phyloP scores from a whole-genome alignment of 805 yeast species.

The Schwanniomyces sp. region DNA sequence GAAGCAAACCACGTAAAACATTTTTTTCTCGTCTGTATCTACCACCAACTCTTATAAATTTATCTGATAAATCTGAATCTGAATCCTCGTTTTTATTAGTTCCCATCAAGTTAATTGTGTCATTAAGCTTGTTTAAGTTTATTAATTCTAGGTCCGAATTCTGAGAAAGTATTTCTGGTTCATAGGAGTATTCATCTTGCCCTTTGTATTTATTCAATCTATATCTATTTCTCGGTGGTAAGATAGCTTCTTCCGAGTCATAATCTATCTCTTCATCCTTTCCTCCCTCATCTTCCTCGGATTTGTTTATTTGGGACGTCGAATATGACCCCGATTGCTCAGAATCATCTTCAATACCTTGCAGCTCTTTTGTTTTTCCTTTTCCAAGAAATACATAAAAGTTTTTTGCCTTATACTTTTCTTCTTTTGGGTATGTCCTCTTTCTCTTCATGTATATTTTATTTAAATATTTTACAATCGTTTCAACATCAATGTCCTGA shows the following conservation, averaged over 20 bases:
- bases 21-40: conserved; percentile 24
- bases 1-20: conserved; percentile 35
- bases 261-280: conserved; percentile 4
- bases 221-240: not conserved
- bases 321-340: not conserved
- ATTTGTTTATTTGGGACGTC: not conserved
- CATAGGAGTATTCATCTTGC: not conserved
- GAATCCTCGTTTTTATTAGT: not conserved
- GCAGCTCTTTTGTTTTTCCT: not conserved
- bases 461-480: conserved; percentile 35
- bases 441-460: conserved; percentile 30
- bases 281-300: conserved; percentile 7
- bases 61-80: conserved; percentile 3
- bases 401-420: conserved; percentile 35
- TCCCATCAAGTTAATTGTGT: not conserved
- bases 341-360: conserved; percentile 1
- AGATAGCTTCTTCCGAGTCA: not conserved
- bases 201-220: conserved; percentile 5
- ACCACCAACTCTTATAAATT: conserved; percentile 25
- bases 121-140: not conserved
- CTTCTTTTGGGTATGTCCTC: conserved; percentile 36
- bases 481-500: conserved; percentile 30
- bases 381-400: conserved; percentile 39
- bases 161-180: conserved; percentile 1
- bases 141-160: not conserved